phyloP scores from a whole-genome alignment of 2,329 filamentous ascomycete species.

The Nectriaceae sp. region DNA sequence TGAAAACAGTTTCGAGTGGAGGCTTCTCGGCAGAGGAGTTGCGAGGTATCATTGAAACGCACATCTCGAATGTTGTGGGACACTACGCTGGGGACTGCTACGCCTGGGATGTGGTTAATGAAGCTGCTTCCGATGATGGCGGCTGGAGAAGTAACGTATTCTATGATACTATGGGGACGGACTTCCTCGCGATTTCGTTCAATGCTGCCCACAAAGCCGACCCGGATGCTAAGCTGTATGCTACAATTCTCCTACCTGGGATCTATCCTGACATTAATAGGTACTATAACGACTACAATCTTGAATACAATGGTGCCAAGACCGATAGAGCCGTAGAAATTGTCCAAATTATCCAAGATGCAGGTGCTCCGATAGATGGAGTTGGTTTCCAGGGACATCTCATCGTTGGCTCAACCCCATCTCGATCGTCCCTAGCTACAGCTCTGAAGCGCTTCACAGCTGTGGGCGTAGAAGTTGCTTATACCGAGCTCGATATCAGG shows the following conservation, averaged over 20 bases:
- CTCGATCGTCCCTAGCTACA: no score
- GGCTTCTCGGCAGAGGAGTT: no score
- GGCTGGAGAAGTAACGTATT: slow-evolving; percentile 55
- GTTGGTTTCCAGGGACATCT: no score
- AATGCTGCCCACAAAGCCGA: slow-evolving; percentile 55
- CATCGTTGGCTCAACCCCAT: no score
- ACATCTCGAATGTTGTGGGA: slow-evolving; percentile 59
- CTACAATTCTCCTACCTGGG: fast-evolving
- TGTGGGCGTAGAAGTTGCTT: no score
- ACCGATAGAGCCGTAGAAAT: slow-evolving; percentile 45
- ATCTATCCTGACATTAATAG: slow-evolving; percentile 13
- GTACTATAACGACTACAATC: slow-evolving; percentile 61
- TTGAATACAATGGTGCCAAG: slow-evolving; percentile 55
- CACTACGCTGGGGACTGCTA: slow-evolving; percentile 63
- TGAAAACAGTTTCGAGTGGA: no score
- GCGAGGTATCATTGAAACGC: slow-evolving; percentile 52
- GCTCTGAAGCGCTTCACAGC: no score
- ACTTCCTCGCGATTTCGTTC: slow-evolving; percentile 61
- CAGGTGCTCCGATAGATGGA: no score
- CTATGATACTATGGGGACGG: slow-evolving; percentile 54
- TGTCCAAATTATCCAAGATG: slow-evolving; percentile 45
- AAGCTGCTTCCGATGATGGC: slow-evolving; percentile 60
- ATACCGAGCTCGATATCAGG: no score
- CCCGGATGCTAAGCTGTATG: slow-evolving; percentile 54
- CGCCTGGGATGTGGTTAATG: slow-evolving; percentile 68